phyloP scores from a whole-genome alignment of 257 asterid genomes.

The Nemophila menziesii region DNA sequence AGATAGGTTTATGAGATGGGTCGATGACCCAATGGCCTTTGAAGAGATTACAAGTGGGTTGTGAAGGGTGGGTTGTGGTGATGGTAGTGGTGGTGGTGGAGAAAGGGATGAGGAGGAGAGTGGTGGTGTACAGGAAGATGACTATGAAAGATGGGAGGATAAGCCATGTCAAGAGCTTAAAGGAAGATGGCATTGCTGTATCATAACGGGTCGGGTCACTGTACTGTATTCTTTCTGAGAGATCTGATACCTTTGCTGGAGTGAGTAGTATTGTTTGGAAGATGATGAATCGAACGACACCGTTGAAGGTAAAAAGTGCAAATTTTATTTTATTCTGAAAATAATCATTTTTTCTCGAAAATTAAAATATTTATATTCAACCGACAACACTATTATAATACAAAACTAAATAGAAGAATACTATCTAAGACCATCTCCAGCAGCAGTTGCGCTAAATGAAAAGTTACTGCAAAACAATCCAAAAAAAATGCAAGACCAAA shows the following conservation, averaged over 20 bases:
- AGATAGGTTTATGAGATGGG: slow-evolving; percentile 52
- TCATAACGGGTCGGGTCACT: not conserved
- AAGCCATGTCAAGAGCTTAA: slow-evolving; percentile 34
- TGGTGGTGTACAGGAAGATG: slow-evolving; percentile 57
- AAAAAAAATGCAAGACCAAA: too few relatives aligned
- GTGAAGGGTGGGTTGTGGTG: slow-evolving; percentile 15
- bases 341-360: too few relatives aligned
- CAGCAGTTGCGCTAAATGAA: too few relatives aligned
- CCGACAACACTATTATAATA: too few relatives aligned
- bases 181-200: slow-evolving; percentile 24
- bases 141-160: slow-evolving; percentile 46
- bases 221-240: not conserved
- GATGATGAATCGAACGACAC: not conserved
- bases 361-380: too few relatives aligned
- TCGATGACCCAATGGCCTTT: slow-evolving; percentile 65
- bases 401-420: too few relatives aligned
- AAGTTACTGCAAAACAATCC: too few relatives aligned
- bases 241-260: not conserved
- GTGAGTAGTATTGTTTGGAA: not conserved
- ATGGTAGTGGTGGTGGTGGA: slow-evolving; percentile 9
- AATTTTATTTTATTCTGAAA: too few relatives aligned
- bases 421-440: too few relatives aligned
- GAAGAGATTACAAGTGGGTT: slow-evolving; percentile 51
- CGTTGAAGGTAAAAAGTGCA: too few relatives aligned
- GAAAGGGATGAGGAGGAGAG: slow-evolving; percentile 30